Evolutionary conservation across 257 asterid genomes (phyloP).

Genomic region (Nicotiana obtusifolia): DNA sequence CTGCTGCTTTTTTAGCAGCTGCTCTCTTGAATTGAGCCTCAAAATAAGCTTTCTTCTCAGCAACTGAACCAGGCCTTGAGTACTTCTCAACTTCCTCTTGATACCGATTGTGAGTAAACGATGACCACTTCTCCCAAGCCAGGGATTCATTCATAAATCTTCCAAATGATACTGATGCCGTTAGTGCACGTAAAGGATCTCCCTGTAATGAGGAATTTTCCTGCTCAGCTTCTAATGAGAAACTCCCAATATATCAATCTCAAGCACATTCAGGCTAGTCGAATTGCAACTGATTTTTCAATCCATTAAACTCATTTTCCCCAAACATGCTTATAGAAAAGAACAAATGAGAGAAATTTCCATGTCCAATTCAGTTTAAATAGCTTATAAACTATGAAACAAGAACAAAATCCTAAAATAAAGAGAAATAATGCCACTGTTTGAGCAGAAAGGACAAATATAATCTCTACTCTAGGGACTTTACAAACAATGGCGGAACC

Average conservation of each 20-base stretch:
- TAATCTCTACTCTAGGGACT: not conserved
- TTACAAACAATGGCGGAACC: too few species aligned
- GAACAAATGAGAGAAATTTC: not conserved
- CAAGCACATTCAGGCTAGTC: not conserved
- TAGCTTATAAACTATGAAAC: not conserved
- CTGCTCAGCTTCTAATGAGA: not conserved
- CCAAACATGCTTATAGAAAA: not conserved
- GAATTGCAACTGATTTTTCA: not conserved
- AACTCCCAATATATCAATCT: not conserved
- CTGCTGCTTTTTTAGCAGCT: conserved; percentile 52
- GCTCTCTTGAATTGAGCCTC: conserved; percentile 80
- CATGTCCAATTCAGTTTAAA: not conserved
- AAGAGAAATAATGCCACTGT: not conserved
- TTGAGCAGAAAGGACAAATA: not conserved
- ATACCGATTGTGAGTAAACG: conserved; percentile 71
- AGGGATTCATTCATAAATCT: conserved; percentile 73
- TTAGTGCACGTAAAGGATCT: conserved; percentile 56
- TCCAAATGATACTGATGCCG: conserved; percentile 85
- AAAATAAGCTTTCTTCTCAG: conserved; percentile 86
- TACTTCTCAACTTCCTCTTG: conserved; percentile 77
- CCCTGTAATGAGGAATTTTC: conserved; percentile 36
- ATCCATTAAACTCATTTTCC: not conserved
- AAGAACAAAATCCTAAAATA: not conserved
- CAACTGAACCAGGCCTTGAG: conserved; percentile 88
- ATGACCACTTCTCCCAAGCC: conserved; percentile 87